Base-by-base conservation (phyloP, 768 basidiomycete species). In the Trametes cingulata region DNA sequence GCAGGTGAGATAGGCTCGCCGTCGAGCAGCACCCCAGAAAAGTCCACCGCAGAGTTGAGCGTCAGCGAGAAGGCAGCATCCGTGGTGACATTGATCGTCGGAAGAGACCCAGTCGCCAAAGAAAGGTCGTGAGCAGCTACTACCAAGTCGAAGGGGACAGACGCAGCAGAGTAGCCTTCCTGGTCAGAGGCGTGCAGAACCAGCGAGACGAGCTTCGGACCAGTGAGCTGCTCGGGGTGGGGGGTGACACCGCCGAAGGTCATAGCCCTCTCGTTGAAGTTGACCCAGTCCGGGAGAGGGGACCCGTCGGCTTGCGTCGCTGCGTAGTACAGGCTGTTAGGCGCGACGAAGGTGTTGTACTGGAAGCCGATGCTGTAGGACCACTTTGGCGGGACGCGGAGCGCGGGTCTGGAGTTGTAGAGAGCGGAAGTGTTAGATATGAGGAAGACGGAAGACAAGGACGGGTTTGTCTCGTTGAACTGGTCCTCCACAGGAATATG, bases 361-460 rank as follows among this genome's bases (percentile, higher is more conserved):
- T 85, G 74, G 66, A 97, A 84, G 14, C 95, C 95, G 58, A 98
- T 82, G 67, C 91, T 93, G 75, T 96, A 98, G 0, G 91, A 91
- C 93, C 94, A 96, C 45, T 76, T 73, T 7, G 83, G 83, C 1
- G 93, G 93, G 10, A 96, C 83, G 51, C 93, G 79, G 56, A 97
- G 70, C 49, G 80, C 76, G 55, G 87, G 86, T 49, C 74, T 76
- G 46, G 72, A 66, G 4, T 45, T 22, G 27, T 70, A 67, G 29
- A 92, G 74, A 14, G 86, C 83, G 20, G 90, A 88, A 43, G 78
- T 76, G 2, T 79, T 72, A n/a, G 83, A 76, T 40, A 92, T 74
- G 56, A 85, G 72, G 67, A 85, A 93, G 36, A 91, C 88, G 6
- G 93, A 94, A 4, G 90, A 90, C 52, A 95, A 75, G 39, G 84